Evolutionary conservation across 192 early-diverging fungal genomes (phyloP), one percentile per base, ranked within the genome.

Genomic region (Coemansia sp.): DNA sequence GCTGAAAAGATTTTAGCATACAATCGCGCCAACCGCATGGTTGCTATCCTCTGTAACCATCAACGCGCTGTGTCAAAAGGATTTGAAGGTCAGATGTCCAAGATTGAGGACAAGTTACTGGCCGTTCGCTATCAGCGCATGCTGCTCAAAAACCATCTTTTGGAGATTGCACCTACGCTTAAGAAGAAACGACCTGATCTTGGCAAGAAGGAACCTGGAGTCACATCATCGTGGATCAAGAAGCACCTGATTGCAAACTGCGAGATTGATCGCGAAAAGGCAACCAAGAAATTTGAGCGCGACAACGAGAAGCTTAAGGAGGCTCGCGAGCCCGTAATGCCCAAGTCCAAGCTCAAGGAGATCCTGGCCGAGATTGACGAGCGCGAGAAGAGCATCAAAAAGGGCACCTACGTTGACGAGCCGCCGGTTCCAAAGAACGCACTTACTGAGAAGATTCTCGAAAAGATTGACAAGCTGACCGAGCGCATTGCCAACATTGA

Each of bases 21-120:
- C 69, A 95, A 98, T 68, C 85, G 92, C 6, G 95, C 96, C 27
- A 99, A 99, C 75, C 85, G 96, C 45, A 82, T 89, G 71, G 96
- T 99, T 15, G 96, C 96, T 40, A 83, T 96, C 48, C 84, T 99
- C 10, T 99, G 96, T 81, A 99, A 99, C 80, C 96, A 99, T 82
- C 96, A 99, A 73, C 81, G 92, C 9, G 71, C 90, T 1, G 92
- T 94, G 18, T 82, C 90, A 22, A 96, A 95, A 69, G 78, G 80
- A 7, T 91, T 93, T 62, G 80, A 74, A 17, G 78, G 71, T 25
- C 86, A 87, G 63, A 93, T 98, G 82, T 80, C 74, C 10, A 87
- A 85, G 55, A 87, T 98, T 39, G 63, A 81, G 23, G 91, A 96
- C 68, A 95, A 92, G 87, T 85, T 94, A 34, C 84, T 84, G 15